Percentiles rank a stretch among this genome's conserved stretches.
Conservation (phyloP, 1,139 yeast species). For the Suzukiozyma palmioleophila region DNA sequence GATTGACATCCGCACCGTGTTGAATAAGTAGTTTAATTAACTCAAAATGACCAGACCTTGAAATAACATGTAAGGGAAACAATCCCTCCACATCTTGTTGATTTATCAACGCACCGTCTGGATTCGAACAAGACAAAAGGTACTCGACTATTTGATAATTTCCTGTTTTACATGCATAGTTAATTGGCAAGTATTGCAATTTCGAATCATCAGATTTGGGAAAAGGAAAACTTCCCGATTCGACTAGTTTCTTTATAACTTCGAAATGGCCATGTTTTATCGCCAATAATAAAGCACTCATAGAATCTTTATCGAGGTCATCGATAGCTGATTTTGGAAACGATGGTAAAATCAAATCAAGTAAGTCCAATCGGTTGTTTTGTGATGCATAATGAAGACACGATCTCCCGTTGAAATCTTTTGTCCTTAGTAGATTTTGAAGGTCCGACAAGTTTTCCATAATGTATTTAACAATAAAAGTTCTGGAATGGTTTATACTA, state of each 20-base stretch:
- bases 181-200: constrained; percentile 73
- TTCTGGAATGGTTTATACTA: constrained; percentile 37
- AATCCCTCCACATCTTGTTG: constrained; percentile 84
- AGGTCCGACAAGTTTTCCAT: constrained; percentile 20
- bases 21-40: constrained; percentile 64
- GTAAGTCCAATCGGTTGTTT: constrained; percentile 53
- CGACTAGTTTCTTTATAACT: constrained; percentile 39
- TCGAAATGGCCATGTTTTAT: constrained; percentile 65
- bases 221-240: constrained; percentile 52
- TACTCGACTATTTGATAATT: constrained; percentile 66
- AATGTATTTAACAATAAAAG: constrained; percentile 33
- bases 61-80: constrained; percentile 82
- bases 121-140: constrained; percentile 34
- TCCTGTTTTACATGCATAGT: constrained; percentile 87
- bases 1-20: constrained; percentile 77
- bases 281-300: constrained; percentile 78
- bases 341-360: constrained; percentile 38
- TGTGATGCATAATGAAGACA: constrained; percentile 90
- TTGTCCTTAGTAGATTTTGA: constrained; percentile 28
- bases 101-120: constrained; percentile 27
- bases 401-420: constrained; percentile 71
- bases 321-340: constrained; percentile 42
- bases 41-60: constrained; percentile 74
- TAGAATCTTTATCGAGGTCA: constrained; percentile 63
- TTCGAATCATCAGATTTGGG: constrained; percentile 48